These are phyloP conservation scores for Leishmania tropica DNA, from an alignment of 208 protist species.

Conservation along the genomic window DNA sequence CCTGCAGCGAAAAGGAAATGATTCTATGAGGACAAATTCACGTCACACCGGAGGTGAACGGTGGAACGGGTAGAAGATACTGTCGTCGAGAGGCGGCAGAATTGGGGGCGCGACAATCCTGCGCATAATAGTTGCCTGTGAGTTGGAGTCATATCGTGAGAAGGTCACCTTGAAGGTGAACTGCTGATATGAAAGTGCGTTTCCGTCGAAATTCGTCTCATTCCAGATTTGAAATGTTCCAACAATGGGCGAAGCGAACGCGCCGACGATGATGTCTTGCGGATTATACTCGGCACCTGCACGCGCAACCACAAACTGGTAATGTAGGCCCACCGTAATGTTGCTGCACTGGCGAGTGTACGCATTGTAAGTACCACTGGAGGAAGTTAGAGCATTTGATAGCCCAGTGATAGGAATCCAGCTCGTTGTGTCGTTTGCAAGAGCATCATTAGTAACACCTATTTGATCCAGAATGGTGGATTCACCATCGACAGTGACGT, in stretches of 20 bases:
- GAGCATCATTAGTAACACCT: slow-evolving; percentile 71
- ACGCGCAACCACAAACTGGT: slow-evolving; percentile 69
- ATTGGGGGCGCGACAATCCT: slow-evolving; percentile 62
- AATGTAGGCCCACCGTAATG: slow-evolving; percentile 64
- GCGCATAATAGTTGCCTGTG: slow-evolving; percentile 47
- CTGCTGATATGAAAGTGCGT: slow-evolving; percentile 38
- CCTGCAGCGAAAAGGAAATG: background rate
- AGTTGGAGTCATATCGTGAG: slow-evolving; percentile 41
- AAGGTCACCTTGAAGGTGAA: slow-evolving; percentile 65
- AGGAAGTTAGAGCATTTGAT: slow-evolving; percentile 16
- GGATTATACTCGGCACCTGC: slow-evolving; percentile 75
- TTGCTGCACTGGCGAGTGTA: slow-evolving; percentile 52
- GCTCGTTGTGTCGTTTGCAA: slow-evolving; percentile 68
- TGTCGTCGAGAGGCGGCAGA: slow-evolving; percentile 62
- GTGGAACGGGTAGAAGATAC: slow-evolving; percentile 81
- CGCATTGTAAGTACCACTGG: slow-evolving; percentile 44
- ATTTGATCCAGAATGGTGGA: slow-evolving; percentile 46
- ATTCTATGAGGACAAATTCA: background rate
- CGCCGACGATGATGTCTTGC: slow-evolving; percentile 76
- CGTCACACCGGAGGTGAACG: slow-evolving; percentile 33
- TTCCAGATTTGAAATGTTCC: slow-evolving; percentile 61
- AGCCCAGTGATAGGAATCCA: slow-evolving; percentile 73
- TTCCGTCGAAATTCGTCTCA: slow-evolving; percentile 39
- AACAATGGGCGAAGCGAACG: slow-evolving; percentile 59
- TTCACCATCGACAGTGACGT: slow-evolving; percentile 16